Base-by-base conservation (phyloP, 2,329 filamentous ascomycete genomes). In the Fusarium verrucosum region DNA sequence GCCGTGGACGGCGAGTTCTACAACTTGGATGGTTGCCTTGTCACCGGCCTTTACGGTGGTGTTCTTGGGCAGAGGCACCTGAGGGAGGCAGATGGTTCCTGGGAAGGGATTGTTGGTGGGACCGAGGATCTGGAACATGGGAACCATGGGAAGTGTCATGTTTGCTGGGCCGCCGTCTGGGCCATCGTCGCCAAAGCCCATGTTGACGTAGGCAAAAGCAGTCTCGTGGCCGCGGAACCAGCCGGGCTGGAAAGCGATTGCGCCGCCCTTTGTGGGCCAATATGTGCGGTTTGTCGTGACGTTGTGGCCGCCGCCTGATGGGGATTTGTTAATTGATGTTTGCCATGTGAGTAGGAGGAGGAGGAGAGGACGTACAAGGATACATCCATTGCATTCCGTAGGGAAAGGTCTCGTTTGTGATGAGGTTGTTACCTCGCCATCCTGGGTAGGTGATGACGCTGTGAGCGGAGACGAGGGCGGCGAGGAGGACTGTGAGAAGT, bases 301-400 rank as follows among this genome's bases (percentile, higher is more conserved):
- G 42, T 83, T 82, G 81, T 94, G 88, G 62, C 95, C 95, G 57
- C 95, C 95, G 75, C 94, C 94, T 97, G 71, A 22, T 6, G 17
- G 10, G 41, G 30, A n/a, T n/a, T n/a, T 47, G 63, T 66, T 26
- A 71, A 55, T 54, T 25, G 38, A 52, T 44, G 16, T 22, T 35
- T 5, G 23, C 22, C 17, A 35, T 10, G 16, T 7, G 17, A 41
- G 22, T n/a, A 13, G 4, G 19, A n/a, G 8, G 14, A 7, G 50
- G 43, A 33, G 5, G 22, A 35, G 6, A 13, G n/a, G 16, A 81
- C 92, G 80, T 82, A 97, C 93, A 97, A 77, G 94, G 93, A 81
- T 96, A 97, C 76, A 89, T 88, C 93, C 93, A 97, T 81, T 96
- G 91, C 91, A 95, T 94, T 79, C 93, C 94, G 69, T 91, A 96